Percentiles rank a stretch among this genome's conserved stretches.
These are phyloP conservation scores for Prunus kanzakura DNA, from an alignment of 306 rosid genomes.

Conservation along the genomic window DNA sequence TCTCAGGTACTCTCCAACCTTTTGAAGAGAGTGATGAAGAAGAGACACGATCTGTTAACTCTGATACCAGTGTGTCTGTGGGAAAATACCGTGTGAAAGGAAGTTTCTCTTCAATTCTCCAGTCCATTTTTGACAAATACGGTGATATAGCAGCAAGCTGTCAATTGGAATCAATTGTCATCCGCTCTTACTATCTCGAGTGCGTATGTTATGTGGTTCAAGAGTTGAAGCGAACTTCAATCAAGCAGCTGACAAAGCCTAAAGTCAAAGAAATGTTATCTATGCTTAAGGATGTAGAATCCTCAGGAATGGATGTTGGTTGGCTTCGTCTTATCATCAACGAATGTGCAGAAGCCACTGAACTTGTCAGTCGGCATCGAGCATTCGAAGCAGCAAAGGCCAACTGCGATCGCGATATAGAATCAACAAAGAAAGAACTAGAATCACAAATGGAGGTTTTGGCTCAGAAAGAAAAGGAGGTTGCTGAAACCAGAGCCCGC, in stretches of 20 bases:
- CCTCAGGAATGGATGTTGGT: slow-evolving; percentile 52
- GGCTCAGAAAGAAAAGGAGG: slow-evolving; percentile 59
- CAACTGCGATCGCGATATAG: slow-evolving; percentile 42
- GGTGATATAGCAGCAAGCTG: slow-evolving; percentile 80
- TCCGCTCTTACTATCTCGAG: slow-evolving; percentile 78
- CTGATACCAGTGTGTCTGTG: slow-evolving; percentile 60
- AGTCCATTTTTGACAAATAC: slow-evolving; percentile 52
- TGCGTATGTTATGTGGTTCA: slow-evolving; percentile 78
- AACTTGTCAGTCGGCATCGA: slow-evolving; percentile 43
- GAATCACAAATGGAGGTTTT: slow-evolving; percentile 46
- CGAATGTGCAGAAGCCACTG: slow-evolving; percentile 46
- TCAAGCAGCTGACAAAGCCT: slow-evolving; percentile 43
- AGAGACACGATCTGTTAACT: slow-evolving; percentile 41
- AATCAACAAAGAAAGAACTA: slow-evolving; percentile 51
- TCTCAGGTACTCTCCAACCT: slow-evolving; percentile 35
- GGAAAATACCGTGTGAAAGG: slow-evolving; percentile 68
- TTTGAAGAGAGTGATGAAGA: slow-evolving; percentile 56
- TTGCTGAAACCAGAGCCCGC: slow-evolving; percentile 48
- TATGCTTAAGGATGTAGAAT: slow-evolving; percentile 83
- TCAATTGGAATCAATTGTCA: slow-evolving; percentile 62
- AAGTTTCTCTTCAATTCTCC: slow-evolving; percentile 59
- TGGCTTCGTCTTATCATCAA: slow-evolving; percentile 58
- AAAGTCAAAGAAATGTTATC: slow-evolving; percentile 63
- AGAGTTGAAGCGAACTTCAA: slow-evolving; percentile 52
- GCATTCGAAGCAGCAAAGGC: slow-evolving; percentile 41